phyloP scores from a whole-genome alignment of 768 basidiomycete species.

The Xerocomellus intermedius region DNA sequence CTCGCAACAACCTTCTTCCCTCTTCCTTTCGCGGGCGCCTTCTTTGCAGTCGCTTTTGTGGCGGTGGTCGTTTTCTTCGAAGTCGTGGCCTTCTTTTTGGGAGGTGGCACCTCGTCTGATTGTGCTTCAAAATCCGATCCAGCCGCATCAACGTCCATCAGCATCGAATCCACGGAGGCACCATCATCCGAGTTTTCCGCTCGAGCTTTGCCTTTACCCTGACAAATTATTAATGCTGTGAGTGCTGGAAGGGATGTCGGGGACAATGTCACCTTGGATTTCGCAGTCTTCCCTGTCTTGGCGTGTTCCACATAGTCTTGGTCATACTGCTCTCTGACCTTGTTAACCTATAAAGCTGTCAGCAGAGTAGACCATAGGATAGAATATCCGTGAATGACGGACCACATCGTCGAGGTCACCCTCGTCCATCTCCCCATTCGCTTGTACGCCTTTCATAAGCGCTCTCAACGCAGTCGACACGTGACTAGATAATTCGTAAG shows the following conservation, averaged over 20 bases:
- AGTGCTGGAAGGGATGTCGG: neutral
- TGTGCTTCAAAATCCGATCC: constrained; percentile 49
- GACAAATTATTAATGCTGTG: neutral
- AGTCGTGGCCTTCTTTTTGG: constrained; percentile 42
- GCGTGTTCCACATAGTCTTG: constrained; percentile 54
- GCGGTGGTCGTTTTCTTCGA: constrained; percentile 27
- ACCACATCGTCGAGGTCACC: constrained; percentile 75
- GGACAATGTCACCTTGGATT: constrained; percentile 42
- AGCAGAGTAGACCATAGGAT: neutral
- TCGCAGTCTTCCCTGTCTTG: constrained; percentile 37
- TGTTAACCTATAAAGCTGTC: constrained; percentile 47
- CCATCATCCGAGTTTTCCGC: constrained; percentile 52
- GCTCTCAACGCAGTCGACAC: constrained; percentile 56
- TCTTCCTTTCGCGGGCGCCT: constrained; percentile 47
- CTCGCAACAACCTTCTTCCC: constrained; percentile 54
- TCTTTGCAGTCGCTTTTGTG: constrained; percentile 41
- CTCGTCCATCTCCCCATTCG: constrained; percentile 66
- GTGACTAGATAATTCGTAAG: constrained; percentile 46
- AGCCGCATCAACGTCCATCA: constrained; percentile 65
- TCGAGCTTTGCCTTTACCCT: constrained; percentile 55
- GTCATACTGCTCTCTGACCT: constrained; percentile 70
- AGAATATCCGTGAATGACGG: constrained; percentile 18
- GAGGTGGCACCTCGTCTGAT: constrained; percentile 44
- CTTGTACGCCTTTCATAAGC: constrained; percentile 66
- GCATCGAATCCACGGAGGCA: constrained; percentile 65